Conservation (phyloP, 768 basidiomycete species). For the Mycena amicta region DNA sequence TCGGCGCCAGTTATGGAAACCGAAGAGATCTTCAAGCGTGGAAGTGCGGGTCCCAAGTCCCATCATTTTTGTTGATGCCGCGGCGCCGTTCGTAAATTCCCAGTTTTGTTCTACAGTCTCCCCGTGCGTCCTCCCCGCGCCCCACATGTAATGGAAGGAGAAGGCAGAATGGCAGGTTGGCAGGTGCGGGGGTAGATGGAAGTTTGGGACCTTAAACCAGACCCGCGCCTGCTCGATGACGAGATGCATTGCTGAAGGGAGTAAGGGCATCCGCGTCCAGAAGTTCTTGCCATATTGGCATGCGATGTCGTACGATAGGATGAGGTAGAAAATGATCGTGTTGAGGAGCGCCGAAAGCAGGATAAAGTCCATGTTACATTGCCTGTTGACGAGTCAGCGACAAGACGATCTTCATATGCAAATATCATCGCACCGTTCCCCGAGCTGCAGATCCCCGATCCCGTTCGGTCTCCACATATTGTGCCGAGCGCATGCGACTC, state of each 20-base stretch:
- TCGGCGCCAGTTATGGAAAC: too few species aligned
- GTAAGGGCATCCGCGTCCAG: conserved; percentile 1
- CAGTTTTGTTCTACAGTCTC: conserved; percentile 27
- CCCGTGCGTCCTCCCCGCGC: conserved; percentile 24
- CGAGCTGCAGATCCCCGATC: conserved; percentile 24
- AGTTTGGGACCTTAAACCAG: conserved; percentile 25
- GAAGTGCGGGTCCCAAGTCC: conserved; percentile 9
- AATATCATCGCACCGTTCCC: conserved; percentile 17
- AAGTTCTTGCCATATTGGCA: conserved; percentile 25
- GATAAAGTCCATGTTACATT: conserved; percentile 12
- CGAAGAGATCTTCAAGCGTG: conserved; percentile 2
- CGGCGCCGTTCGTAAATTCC: conserved; percentile 18
- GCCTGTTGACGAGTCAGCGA: not conserved
- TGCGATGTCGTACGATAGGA: conserved; percentile 26
- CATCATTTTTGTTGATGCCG: conserved; percentile 24
- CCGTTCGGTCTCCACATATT: conserved; percentile 15
- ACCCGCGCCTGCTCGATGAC: not conserved
- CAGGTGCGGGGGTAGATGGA: conserved; percentile 24
- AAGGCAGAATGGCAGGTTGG: conserved; percentile 17
- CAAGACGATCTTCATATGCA: not conserved
- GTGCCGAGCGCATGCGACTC: conserved; percentile 15
- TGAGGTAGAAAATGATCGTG: not conserved
- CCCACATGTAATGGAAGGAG: conserved; percentile 10
- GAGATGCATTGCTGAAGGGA: not conserved
- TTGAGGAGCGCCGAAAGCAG: not conserved